phyloP scores from a whole-genome alignment of 164 flowering plant genomes.

The Cinnamomum chago region DNA sequence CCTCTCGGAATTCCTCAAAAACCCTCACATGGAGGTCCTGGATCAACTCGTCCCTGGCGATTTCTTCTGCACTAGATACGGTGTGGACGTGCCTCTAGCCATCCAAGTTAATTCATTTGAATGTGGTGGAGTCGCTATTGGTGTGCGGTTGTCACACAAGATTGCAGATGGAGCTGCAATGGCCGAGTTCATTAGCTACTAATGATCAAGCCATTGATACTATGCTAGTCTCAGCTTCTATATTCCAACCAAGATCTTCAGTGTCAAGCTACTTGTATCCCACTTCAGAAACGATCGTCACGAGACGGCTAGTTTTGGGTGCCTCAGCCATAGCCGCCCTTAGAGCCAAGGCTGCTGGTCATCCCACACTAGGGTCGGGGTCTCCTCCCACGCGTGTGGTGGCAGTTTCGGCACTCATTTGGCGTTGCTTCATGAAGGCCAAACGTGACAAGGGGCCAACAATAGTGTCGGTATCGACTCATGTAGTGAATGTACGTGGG shows the following conservation, averaged over 20 bases:
- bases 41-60: too few species aligned
- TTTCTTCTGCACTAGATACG: too few species aligned
- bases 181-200: too few species aligned
- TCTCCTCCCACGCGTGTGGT: constrained; percentile 43
- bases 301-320: constrained; percentile 44
- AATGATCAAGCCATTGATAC: constrained; percentile 13
- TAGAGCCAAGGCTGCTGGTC: constrained; percentile 13
- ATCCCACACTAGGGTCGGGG: not conserved
- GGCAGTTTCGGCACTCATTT: constrained; percentile 40
- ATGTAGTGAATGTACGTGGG: constrained; percentile 18
- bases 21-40: too few species aligned
- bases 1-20: too few species aligned
- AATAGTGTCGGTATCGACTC: constrained; percentile 1
- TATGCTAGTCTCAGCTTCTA: constrained; percentile 15
- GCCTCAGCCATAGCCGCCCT: constrained; percentile 28
- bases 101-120: too few species aligned
- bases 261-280: not conserved
- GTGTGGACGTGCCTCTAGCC: too few species aligned
- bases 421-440: constrained; percentile 29
- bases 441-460: not conserved
- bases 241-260: constrained; percentile 21
- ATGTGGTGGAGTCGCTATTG: too few species aligned
- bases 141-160: too few species aligned
- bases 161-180: too few species aligned
- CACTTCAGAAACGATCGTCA: constrained; percentile 14